phyloP scores from a whole-genome alignment of 306 rosid genomes.

The Vigna reflexopilosa region DNA sequence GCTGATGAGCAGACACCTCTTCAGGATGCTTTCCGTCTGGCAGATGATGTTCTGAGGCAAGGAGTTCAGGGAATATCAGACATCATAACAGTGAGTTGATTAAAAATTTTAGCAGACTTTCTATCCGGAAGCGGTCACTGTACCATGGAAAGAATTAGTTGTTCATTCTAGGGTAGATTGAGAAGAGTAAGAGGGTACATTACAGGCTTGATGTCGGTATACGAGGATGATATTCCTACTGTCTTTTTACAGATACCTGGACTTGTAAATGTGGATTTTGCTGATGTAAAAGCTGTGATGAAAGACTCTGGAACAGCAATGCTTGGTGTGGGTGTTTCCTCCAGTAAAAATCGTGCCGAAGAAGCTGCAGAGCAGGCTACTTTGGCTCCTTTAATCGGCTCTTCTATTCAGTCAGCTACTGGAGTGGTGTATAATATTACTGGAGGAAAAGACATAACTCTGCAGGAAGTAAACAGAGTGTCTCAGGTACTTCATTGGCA shows the following conservation, averaged over 20 bases:
- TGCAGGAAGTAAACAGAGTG: conserved; percentile 94
- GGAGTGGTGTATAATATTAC: conserved; percentile 95
- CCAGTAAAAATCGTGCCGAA: conserved; percentile 96
- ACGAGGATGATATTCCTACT: conserved; percentile 14
- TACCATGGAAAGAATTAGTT: background rate
- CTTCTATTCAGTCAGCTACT: conserved; percentile 93
- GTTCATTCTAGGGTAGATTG: conserved; percentile 16
- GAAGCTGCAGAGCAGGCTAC: conserved; percentile 99
- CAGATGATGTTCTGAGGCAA: conserved; percentile 95
- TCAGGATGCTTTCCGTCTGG: conserved; percentile 91
- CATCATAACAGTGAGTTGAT: conserved; percentile 80
- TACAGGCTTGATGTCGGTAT: conserved; percentile 22
- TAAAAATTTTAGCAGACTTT: conserved; percentile 26
- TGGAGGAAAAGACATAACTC: conserved; percentile 95
- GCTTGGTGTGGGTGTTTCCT: conserved; percentile 97
- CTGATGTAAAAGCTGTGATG: conserved; percentile 98
- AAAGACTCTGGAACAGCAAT: conserved; percentile 97
- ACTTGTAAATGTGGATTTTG: conserved; percentile 96
- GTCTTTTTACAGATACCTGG: conserved; percentile 81
- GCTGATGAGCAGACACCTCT: conserved; percentile 95
- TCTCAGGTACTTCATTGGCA: conserved; percentile 74
- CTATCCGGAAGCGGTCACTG: background rate
- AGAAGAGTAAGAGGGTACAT: background rate
- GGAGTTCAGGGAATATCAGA: conserved; percentile 99
- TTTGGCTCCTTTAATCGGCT: conserved; percentile 91